Conservation (phyloP, 768 basidiomycete genomes). For the Calocera viscosa region DNA sequence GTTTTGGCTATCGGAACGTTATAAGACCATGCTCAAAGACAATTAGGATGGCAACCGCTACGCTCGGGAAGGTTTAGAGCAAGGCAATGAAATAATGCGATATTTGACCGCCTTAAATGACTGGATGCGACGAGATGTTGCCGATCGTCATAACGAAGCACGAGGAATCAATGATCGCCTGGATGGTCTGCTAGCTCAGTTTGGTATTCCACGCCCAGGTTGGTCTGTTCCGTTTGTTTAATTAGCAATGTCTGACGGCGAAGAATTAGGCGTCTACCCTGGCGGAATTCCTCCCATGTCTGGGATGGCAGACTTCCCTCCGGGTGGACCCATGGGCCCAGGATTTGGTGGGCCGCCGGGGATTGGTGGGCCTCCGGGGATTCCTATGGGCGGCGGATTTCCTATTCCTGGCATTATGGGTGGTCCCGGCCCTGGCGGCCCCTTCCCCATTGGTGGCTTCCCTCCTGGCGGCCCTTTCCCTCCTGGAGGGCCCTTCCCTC, state of each 20-base stretch:
- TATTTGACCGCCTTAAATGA: conserved; percentile 65
- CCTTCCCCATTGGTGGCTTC: not conserved
- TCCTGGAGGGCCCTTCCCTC: not conserved
- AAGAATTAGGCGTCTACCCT: too few relatives aligned
- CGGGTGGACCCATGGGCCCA: conserved; percentile 12
- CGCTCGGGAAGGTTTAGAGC: conserved; percentile 11
- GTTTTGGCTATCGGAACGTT: not conserved
- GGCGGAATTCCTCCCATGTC: not conserved
- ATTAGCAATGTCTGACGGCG: too few relatives aligned
- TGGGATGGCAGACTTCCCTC: conserved; percentile 14
- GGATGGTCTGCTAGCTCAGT: conserved; percentile 34
- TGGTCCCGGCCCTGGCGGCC: not conserved
- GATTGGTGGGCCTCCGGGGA: not conserved
- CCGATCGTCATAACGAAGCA: conserved; percentile 64
- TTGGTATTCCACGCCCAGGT: conserved; percentile 32
- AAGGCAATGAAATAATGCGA: conserved; percentile 24
- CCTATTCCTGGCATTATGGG: not conserved
- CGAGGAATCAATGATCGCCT: conserved; percentile 52
- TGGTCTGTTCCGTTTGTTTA: conserved; percentile 18
- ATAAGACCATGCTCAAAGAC: conserved; percentile 37
- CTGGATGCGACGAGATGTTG: conserved; percentile 69
- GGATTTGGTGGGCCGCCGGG: conserved; percentile 10
- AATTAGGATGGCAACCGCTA: conserved; percentile 27
- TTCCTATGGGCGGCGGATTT: too few relatives aligned
- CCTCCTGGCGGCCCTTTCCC: not conserved